Evolutionary conservation across 2,329 filamentous ascomycete species (phyloP).

Genomic region (Hypoxylon sp.): DNA sequence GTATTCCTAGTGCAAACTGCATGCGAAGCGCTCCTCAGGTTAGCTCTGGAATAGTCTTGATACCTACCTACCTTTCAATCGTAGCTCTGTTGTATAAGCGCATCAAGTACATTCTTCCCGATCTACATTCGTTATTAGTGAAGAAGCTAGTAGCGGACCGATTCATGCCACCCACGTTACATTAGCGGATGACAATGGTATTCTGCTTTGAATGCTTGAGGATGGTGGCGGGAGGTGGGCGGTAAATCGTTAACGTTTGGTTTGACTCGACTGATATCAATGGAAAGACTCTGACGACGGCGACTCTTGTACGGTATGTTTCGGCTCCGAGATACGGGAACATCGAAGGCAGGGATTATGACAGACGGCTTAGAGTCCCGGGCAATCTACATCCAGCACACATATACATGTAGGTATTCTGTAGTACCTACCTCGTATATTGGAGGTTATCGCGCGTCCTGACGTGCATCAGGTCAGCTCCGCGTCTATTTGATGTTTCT

Average conservation of each 20-base stretch:
- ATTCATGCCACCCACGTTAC: constrained; percentile 28
- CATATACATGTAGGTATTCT: too few species aligned
- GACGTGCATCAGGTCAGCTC: constrained; percentile 2
- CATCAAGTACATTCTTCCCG: constrained; percentile 4
- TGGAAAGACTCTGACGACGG: background rate
- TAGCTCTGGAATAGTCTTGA: constrained; percentile 13
- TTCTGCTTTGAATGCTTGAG: background rate
- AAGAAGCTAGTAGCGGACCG: constrained; percentile 27
- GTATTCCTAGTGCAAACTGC: constrained; percentile 38
- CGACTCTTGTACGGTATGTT: background rate
- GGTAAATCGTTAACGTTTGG: background rate
- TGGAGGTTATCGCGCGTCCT: background rate
- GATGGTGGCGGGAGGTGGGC: constrained; percentile 18
- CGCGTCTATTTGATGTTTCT: background rate
- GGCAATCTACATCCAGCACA: background rate
- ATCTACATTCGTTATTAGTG: constrained; percentile 2
- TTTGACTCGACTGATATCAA: background rate
- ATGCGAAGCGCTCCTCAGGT: constrained; percentile 26
- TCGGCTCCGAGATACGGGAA: constrained; percentile 1
- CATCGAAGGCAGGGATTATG: constrained; percentile 7
- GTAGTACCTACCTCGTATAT: background rate
- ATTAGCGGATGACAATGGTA: constrained; percentile 10
- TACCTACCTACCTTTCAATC: constrained; percentile 13
- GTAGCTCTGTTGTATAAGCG: background rate
- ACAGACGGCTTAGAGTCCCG: background rate